phyloP scores from a whole-genome alignment of 2,329 filamentous ascomycete species.

The Penicillium nordicum region DNA sequence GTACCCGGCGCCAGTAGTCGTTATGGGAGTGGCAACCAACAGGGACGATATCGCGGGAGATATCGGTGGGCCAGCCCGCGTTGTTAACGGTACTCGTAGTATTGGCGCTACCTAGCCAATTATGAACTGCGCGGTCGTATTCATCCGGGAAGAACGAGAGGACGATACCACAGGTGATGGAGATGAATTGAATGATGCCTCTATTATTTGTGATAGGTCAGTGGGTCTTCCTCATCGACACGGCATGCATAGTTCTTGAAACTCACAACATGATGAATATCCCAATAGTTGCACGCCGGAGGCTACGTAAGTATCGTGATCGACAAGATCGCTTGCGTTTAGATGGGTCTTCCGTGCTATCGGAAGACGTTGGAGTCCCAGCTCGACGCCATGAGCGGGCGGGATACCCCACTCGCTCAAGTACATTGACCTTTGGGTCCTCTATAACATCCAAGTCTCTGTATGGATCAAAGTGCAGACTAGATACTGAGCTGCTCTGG shows the following conservation, averaged over 20 bases:
- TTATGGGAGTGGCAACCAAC: conserved; percentile 57
- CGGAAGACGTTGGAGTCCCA: conserved; percentile 5
- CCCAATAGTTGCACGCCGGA: conserved; percentile 17
- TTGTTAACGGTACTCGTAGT: conserved; percentile 39
- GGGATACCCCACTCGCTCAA: conserved; percentile 13
- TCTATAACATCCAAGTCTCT: conserved; percentile 11
- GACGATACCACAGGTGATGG: conserved; percentile 37
- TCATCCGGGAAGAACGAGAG: conserved; percentile 44
- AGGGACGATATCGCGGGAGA: conserved; percentile 50
- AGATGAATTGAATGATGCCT: conserved; percentile 42
- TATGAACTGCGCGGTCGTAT: conserved; percentile 35
- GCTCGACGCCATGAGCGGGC: conserved; percentile 15
- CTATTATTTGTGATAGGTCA: conserved; percentile 21
- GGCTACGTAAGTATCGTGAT: conserved; percentile 16
- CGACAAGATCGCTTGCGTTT: conserved; percentile 15
- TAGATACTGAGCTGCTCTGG: conserved; percentile 8
- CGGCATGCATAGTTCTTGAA: neutral
- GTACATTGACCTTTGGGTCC: conserved; percentile 4
- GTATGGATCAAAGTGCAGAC: conserved; percentile 15
- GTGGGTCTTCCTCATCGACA: neutral
- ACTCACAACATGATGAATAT: conserved; percentile 38
- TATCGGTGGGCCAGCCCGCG: conserved; percentile 46
- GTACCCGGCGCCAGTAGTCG: conserved; percentile 56
- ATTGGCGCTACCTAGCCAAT: conserved; percentile 41
- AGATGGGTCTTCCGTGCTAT: neutral